These are phyloP conservation scores for Thelonectria rubi DNA, from an alignment of 2,329 filamentous ascomycete genomes.

Conservation along the genomic window DNA sequence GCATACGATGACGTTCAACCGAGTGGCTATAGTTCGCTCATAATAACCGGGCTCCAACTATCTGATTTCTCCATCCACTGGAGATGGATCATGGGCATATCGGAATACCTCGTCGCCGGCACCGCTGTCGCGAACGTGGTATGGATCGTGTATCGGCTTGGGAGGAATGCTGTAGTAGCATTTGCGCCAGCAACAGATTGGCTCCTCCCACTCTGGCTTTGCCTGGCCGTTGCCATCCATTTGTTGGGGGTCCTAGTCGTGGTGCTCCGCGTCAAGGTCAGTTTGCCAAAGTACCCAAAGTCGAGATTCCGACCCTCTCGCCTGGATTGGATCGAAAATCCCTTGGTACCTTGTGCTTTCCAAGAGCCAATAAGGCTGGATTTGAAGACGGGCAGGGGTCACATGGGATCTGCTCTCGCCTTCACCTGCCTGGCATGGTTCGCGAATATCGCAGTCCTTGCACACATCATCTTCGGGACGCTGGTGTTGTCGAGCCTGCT, in stretches of 20 bases:
- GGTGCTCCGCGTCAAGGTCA: background rate
- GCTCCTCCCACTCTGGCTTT: background rate
- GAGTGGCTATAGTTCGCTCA: background rate
- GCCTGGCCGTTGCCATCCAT: background rate
- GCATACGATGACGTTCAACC: background rate
- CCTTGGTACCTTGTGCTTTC: background rate
- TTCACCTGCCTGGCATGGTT: constrained; percentile 34
- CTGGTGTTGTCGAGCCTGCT: constrained; percentile 39
- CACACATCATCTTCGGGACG: constrained; percentile 39
- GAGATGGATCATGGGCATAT: background rate
- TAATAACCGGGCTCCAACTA: background rate
- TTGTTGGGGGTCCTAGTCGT: background rate
- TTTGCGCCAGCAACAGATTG: background rate
- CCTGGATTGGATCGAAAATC: background rate
- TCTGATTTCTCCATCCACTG: no score
- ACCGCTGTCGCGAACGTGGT: background rate
- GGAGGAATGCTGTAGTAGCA: background rate
- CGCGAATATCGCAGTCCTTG: constrained; percentile 32
- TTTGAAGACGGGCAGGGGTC: background rate
- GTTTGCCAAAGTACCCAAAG: background rate
- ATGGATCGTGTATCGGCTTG: background rate
- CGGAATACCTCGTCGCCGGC: background rate
- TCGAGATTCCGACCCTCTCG: background rate
- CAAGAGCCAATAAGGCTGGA: background rate
- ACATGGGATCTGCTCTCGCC: background rate